Base-by-base conservation (phyloP, 805 yeast genomes). In the Lachancea lanzarotensis region DNA sequence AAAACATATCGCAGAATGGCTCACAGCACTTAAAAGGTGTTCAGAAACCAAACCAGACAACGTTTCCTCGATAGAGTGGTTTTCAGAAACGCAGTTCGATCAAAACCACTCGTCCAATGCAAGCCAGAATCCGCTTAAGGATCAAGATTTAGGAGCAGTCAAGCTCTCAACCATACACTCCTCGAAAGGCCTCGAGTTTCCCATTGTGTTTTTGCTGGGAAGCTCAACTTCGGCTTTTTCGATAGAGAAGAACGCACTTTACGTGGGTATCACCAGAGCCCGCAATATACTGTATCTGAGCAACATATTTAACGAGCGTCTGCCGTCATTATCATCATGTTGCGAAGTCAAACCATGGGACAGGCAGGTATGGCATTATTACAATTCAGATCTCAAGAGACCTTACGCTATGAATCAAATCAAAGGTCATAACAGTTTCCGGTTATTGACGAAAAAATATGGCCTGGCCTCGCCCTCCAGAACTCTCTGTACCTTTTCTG, bases 141-240 rank as follows among this genome's bases (percentile, higher is more conserved):
- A 37, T 5, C 35, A 30, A 2, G 46, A 36, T 15, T 29, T 40
- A 10, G 56, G 56, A 33, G 57, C 69, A 15, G 65, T 83, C 6
- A 78, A 77, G 41, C 52, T 83, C 1, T 78, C 88, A 0, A 84
- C 91, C 0, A 75, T 84, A 1, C 91, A 84, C 59, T 71, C 85
- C 0, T 79, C 90, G 1, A 84, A 84, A 52, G 91, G 93, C 0
- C 59, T 82, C 3, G 89, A 84, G 49, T 82, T 78, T 52, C 88
- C 89, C 0, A 68, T 82, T 11, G 87, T 81, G 1, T 82, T 83
- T 59, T 52, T 82, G 3, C 50, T 70, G 38, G 59, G 57, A 6
- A 42, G 49, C 6, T 26, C 38, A n/a, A 26, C 35, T 18, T 35
- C 40, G 9, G 44, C 31, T 5, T 50, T 45, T 40, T 52, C 60